Percentiles rank a stretch among this genome's conserved stretches.
These are phyloP conservation scores for Torulaspora pretoriensis DNA, from an alignment of 1,139 yeast genomes.

Conservation along the genomic window DNA sequence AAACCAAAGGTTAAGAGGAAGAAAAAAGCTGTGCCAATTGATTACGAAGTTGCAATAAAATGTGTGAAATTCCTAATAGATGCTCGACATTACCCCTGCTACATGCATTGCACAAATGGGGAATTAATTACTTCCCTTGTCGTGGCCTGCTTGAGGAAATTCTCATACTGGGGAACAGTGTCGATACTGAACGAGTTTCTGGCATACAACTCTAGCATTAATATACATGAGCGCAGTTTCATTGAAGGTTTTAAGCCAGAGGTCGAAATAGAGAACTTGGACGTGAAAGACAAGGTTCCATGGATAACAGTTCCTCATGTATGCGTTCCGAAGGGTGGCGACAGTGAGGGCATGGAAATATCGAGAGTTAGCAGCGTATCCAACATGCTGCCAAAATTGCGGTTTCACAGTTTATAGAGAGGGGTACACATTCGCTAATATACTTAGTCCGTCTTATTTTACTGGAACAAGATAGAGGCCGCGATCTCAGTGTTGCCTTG, in stretches of 20 bases:
- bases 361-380: constrained; percentile 21
- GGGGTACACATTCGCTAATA: neutral
- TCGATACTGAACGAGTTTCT: constrained; percentile 84
- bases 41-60: constrained; percentile 54
- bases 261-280: constrained; percentile 42
- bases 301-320: constrained; percentile 30
- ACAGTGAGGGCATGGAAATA: constrained; percentile 9
- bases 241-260: constrained; percentile 76
- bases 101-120: constrained; percentile 84
- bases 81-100: constrained; percentile 61
- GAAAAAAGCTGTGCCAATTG: constrained; percentile 75
- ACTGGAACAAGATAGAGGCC: constrained; percentile 63
- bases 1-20: constrained; percentile 58
- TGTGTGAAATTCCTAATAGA: constrained; percentile 62
- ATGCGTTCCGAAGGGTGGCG: constrained; percentile 6
- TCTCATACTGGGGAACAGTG: constrained; percentile 85
- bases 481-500: constrained; percentile 81
- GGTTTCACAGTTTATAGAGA: constrained; percentile 26
- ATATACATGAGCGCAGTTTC: constrained; percentile 75
- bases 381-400: constrained; percentile 25
- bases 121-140: constrained; percentile 81
- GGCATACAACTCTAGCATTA: constrained; percentile 71
- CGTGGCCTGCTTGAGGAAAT: constrained; percentile 78
- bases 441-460: neutral
- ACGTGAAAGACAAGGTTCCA: constrained; percentile 30